Percentiles rank a stretch among this genome's conserved stretches.
Conservation (phyloP, 1,284 basidiomycete species). For the Cryptococcus jaspeensis region DNA sequence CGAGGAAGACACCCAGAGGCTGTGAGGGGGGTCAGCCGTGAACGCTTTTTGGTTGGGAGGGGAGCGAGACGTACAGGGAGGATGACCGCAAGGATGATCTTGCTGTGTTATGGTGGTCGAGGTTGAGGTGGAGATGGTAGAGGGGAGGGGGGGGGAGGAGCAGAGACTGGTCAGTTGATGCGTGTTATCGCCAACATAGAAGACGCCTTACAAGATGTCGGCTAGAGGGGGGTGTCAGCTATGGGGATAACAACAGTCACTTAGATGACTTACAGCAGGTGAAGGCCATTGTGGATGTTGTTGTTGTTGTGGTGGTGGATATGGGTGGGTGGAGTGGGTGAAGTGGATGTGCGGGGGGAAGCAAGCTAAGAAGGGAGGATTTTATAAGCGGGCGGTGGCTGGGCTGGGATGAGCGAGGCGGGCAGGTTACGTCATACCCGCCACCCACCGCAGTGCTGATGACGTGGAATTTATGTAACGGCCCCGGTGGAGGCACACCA, state of each 20-base stretch:
- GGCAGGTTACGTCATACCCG: too few relatives aligned
- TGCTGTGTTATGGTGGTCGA: slow-evolving; percentile 15
- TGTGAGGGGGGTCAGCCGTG: slow-evolving; percentile 3
- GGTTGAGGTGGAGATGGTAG: neutral
- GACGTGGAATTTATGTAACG: too few relatives aligned
- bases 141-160: neutral
- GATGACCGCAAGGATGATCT: slow-evolving; percentile 45
- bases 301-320: neutral
- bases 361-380: too few relatives aligned
- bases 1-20: slow-evolving; percentile 49
- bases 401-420: too few relatives aligned
- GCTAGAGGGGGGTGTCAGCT: too few relatives aligned
- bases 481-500: too few relatives aligned
- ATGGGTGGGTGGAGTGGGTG: too few relatives aligned
- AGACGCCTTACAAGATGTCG: neutral
- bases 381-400: too few relatives aligned
- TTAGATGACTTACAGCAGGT: slow-evolving; percentile 4
- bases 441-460: too few relatives aligned
- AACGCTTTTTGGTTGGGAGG: neutral
- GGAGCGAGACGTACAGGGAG: slow-evolving; percentile 29
- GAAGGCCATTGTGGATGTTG: slow-evolving; percentile 23
- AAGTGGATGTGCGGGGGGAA: too few relatives aligned
- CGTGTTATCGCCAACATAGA: neutral
- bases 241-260: neutral
- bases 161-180: too few relatives aligned